Evolutionary conservation across 208 protist genomes (phyloP).

Genomic region (Trypanosoma mega): DNA sequence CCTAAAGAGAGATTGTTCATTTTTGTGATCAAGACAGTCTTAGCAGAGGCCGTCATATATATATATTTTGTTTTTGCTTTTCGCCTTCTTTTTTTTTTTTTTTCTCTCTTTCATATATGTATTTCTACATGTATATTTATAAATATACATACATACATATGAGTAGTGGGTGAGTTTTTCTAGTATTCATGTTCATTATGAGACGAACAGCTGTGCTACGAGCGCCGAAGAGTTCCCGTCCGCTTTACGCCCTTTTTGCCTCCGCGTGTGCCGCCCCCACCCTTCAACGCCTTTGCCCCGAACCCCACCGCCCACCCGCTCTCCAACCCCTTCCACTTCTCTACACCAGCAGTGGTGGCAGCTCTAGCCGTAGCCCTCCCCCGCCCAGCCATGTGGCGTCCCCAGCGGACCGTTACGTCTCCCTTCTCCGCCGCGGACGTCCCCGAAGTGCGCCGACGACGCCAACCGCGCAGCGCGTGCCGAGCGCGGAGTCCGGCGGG

Average conservation of each 20-base stretch:
- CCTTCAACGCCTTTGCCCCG: too few relatives aligned
- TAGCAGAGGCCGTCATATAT: conserved; percentile 2
- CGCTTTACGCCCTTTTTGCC: conserved; percentile 2
- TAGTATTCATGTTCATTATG: not conserved
- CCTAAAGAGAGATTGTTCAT: not conserved
- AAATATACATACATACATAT: conserved; percentile 7
- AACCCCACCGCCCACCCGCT: not conserved
- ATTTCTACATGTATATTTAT: conserved; percentile 13
- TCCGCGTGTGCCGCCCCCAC: conserved; percentile 3
- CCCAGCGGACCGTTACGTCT: not conserved
- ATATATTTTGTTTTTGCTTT: conserved; percentile 9
- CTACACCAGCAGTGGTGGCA: not conserved
- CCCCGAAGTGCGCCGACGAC: not conserved
- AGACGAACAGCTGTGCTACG: conserved; percentile 2
- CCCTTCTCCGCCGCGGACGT: conserved; percentile 12
- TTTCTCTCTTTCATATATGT: conserved; percentile 14
- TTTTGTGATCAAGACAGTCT: too few relatives aligned
- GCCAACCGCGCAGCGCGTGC: too few relatives aligned
- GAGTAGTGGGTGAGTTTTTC: too few relatives aligned
- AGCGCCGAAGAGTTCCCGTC: not conserved
- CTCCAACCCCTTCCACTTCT: not conserved
- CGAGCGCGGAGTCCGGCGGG: conserved; percentile 4
- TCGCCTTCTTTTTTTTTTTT: conserved; percentile 21
- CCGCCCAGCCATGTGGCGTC: not conserved
- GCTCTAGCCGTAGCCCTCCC: not conserved